Percentiles rank a stretch among this genome's conserved stretches.
Conservation (phyloP, 768 basidiomycete species). For the Tricholoma matsutake region DNA sequence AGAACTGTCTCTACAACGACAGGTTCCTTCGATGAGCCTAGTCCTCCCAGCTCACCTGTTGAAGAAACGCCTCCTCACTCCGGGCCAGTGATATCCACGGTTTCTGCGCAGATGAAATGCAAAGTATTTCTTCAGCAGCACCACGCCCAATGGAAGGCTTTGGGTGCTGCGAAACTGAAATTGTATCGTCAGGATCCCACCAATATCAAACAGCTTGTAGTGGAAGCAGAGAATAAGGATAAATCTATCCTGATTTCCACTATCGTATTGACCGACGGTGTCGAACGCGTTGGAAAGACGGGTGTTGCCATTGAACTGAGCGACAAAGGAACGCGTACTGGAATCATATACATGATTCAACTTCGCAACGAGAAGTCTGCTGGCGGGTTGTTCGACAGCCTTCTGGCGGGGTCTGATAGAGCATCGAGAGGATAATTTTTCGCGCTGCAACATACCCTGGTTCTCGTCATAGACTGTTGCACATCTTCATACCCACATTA, state of each 20-base stretch:
- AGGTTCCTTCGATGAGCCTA: conserved; percentile 61
- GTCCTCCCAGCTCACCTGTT: conserved; percentile 82
- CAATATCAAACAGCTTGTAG: conserved; percentile 94
- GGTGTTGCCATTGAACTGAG: conserved; percentile 96
- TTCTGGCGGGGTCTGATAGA: conserved; percentile 86
- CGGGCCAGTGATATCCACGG: conserved; percentile 71
- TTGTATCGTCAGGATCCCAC: conserved; percentile 83
- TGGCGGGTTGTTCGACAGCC: conserved; percentile 77
- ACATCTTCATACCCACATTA: conserved; percentile 10
- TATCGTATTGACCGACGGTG: conserved; percentile 92
- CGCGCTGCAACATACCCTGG: background rate
- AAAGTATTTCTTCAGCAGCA: conserved; percentile 96
- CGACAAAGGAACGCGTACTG: conserved; percentile 87
- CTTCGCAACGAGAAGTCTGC: conserved; percentile 86
- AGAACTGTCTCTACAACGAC: conserved; percentile 50
- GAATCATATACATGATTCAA: conserved; percentile 97
- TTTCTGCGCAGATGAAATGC: conserved; percentile 94
- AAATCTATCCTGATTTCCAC: conserved; percentile 87
- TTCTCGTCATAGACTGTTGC: conserved; percentile 6
- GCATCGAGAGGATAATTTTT: conserved; percentile 12
- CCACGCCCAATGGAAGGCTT: conserved; percentile 96
- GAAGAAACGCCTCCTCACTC: conserved; percentile 47
- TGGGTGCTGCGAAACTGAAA: conserved; percentile 85
- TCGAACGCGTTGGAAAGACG: conserved; percentile 98
- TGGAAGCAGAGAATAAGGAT: conserved; percentile 77